These are phyloP conservation scores for Tausonia pullulans DNA, from an alignment of 1,284 basidiomycete species.

Conservation along the genomic window DNA sequence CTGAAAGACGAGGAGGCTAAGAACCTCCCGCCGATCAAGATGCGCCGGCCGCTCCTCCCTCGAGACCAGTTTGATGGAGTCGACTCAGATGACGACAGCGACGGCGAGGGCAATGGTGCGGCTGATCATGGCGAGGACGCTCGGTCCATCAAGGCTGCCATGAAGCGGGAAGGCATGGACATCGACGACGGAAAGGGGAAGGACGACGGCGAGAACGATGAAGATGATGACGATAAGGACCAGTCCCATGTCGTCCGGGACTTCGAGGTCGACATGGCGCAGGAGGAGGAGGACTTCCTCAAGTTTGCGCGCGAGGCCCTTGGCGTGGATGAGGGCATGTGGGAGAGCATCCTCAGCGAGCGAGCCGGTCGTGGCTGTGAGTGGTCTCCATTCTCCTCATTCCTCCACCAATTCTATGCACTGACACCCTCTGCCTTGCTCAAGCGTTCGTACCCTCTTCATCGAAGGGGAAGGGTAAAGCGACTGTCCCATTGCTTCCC, in stretches of 20 bases:
- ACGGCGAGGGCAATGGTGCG: background rate
- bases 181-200: constrained; percentile 17
- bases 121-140: constrained; percentile 1
- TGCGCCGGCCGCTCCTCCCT: constrained; percentile 10
- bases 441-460: no score
- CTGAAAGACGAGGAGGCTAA: constrained; percentile 5
- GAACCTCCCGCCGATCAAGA: background rate
- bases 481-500: background rate
- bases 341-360: constrained; percentile 66
- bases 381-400: constrained; percentile 22
- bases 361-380: constrained; percentile 62
- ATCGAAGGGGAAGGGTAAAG: no score
- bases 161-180: constrained; percentile 15
- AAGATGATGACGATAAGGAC: constrained; percentile 60
- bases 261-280: constrained; percentile 68
- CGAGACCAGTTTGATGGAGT: constrained; percentile 13
- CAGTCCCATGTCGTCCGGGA: constrained; percentile 65
- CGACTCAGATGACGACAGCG: constrained; percentile 13
- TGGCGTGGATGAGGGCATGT: constrained; percentile 72
- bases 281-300: constrained; percentile 83
- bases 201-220: constrained; percentile 32
- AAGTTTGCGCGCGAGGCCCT: constrained; percentile 81
- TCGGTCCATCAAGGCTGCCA: background rate
- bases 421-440: no score
- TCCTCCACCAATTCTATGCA: no score